phyloP scores from a whole-genome alignment of 2,329 filamentous ascomycete species.

The Gaeumannomyces tritici region DNA sequence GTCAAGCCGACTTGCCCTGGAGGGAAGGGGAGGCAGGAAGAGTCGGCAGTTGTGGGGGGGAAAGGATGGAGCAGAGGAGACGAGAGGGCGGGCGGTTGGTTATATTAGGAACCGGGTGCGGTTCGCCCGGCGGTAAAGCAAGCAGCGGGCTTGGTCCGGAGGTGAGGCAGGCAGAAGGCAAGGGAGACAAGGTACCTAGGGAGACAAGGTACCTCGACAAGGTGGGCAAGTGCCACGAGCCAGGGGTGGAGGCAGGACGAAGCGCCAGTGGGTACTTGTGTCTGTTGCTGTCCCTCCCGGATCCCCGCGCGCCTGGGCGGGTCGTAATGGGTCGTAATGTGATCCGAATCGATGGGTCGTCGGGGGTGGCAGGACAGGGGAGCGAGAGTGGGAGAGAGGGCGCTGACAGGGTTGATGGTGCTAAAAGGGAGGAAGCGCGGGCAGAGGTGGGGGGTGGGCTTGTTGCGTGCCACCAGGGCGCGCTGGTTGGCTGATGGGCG shows the following conservation, averaged over 20 bases:
- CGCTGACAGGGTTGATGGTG: background rate
- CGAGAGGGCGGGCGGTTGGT: conserved; percentile 5
- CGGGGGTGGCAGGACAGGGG: conserved; percentile 2
- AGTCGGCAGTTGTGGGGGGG: conserved; percentile 24
- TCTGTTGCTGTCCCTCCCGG: background rate
- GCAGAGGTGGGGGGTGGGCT: background rate
- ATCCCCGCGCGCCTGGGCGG: background rate
- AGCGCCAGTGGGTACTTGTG: background rate
- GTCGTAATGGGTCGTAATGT: background rate
- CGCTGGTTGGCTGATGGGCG: conserved; percentile 1
- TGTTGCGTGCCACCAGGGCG: background rate
- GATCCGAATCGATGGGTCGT: conserved; percentile 2
- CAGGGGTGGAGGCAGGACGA: background rate
- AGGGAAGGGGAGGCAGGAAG: conserved; percentile 16
- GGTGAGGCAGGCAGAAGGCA: background rate
- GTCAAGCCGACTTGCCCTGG: conserved; percentile 25
- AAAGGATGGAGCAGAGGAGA: conserved; percentile 16
- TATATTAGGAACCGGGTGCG: conserved; percentile 1
- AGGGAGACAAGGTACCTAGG: background rate
- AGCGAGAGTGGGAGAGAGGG: background rate
- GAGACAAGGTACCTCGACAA: background rate
- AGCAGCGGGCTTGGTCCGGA: background rate
- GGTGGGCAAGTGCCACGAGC: background rate
- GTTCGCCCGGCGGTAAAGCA: background rate
- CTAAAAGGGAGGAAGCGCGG: background rate